Base-by-base conservation (phyloP, 495 filamentous ascomycete species). In the Penicillium atrosanguineum region DNA sequence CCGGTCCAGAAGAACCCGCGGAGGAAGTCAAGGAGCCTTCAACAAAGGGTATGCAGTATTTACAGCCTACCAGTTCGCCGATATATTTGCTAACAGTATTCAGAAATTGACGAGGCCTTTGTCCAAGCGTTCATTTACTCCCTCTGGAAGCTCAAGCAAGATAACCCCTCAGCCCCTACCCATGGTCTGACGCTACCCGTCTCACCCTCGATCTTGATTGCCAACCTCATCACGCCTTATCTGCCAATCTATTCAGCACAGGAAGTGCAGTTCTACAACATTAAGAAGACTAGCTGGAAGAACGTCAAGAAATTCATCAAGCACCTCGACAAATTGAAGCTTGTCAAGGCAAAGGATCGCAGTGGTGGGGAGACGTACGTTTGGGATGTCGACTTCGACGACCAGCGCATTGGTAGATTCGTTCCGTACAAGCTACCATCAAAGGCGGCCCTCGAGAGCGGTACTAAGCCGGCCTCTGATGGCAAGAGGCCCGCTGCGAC, bases 241-340 rank as follows among this genome's bases (percentile, higher is more conserved):
- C 75, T 90, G 7, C 87, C 87, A 0, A 78, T 80, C 46, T 82
- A 73, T 60, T 79, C 74, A 11, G 69, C 74, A 8, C 72, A 76
- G 20, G 76, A 83, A 62, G 72, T 78, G 12, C 76, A 82, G 23
- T 82, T 73, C 20, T 77, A 88, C 29, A 79, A 83, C 57, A 85
- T 90, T 63, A 90, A 89, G 70, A 89, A 87, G 68, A 86, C 86
- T 6, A 86, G 79, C 65, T 87, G 85, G 80, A 90, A 89, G 68
- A 89, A 83, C 49, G 77, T 84, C 39, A 85, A 83, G 53, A 89
- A 88, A 53, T 89, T 89, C 64, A 83, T 89, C 67, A 89, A 89
- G 63, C 67, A 79, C 29, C 67, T 90, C 8, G 87, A 88, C 62
- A 89, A 88, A 61, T 69, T 82, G 46, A 62, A 74, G 6, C 63